Evolutionary conservation across 2,329 filamentous ascomycete species (phyloP).

Genomic region (Grosmannia clavigera): DNA sequence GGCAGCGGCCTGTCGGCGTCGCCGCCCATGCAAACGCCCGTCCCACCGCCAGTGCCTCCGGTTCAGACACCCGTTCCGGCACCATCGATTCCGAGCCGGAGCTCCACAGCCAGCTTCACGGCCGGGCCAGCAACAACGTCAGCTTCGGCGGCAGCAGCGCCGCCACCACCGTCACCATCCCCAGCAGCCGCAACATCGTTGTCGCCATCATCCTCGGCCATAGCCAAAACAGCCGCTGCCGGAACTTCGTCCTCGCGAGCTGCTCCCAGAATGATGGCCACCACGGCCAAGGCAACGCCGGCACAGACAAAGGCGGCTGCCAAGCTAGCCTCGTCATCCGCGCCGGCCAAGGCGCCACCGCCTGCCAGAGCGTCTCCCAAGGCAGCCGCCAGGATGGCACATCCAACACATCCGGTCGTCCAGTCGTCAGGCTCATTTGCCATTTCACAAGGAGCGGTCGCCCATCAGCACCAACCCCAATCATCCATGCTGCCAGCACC

Average conservation of each 20-base stretch:
- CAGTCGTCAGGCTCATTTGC: background rate
- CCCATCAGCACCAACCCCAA: constrained; percentile 1
- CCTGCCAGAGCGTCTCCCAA: background rate
- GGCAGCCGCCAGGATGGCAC: background rate
- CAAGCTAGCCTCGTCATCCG: background rate
- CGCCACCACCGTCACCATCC: background rate
- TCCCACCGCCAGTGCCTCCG: constrained; percentile 2
- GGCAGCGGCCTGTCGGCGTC: background rate
- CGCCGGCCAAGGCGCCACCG: background rate
- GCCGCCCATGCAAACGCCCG: constrained; percentile 1
- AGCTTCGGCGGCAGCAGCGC: background rate
- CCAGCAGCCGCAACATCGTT: background rate
- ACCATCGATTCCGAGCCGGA: constrained; percentile 5
- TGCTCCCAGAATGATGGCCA: background rate
- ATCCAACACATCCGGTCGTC: background rate
- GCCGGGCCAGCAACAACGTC: background rate
- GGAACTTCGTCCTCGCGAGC: background rate
- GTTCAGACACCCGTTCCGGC: constrained; percentile 9
- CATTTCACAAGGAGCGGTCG: background rate
- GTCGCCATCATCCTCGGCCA: background rate
- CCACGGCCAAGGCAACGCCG: background rate
- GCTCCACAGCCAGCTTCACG: background rate
- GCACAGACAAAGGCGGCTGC: background rate
- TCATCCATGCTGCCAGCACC: constrained; percentile 2
- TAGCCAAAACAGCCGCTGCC: background rate